Conservation (phyloP, 768 basidiomycete genomes). For the Phaffia australis region DNA sequence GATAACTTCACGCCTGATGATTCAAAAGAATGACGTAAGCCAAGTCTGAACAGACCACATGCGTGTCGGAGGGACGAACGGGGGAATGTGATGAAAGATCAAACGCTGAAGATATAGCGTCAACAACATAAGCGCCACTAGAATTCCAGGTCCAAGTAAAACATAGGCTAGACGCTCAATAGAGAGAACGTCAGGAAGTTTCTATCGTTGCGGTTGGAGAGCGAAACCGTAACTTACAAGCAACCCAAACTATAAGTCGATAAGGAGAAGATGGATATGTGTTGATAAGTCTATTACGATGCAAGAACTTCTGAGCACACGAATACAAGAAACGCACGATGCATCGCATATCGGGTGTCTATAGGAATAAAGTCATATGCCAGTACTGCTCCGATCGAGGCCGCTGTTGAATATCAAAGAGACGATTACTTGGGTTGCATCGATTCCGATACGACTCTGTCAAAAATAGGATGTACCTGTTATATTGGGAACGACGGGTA, state of each 20-base stretch:
- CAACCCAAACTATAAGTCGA: background rate
- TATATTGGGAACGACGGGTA: conserved; percentile 27
- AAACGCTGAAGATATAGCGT: conserved; percentile 26
- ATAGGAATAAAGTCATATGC: conserved; percentile 17
- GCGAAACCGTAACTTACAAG: background rate
- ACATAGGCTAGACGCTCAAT: conserved; percentile 12
- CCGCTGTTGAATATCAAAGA: background rate
- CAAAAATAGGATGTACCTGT: conserved; percentile 14
- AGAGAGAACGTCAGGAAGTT: background rate
- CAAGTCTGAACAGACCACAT: background rate
- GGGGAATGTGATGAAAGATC: conserved; percentile 28
- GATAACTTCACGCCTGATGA: conserved; percentile 23
- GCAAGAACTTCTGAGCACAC: conserved; percentile 15
- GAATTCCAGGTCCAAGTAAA: conserved; percentile 17
- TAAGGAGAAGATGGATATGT: background rate
- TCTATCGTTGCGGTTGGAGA: background rate
- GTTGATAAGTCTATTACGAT: background rate
- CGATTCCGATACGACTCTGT: background rate
- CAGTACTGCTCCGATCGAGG: conserved; percentile 27
- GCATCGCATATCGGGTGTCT: conserved; percentile 20
- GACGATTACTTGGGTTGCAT: background rate
- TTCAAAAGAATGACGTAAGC: background rate
- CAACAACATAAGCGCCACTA: conserved; percentile 23
- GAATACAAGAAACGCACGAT: conserved; percentile 9
- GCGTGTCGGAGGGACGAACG: background rate